A percentile compares a stretch with the other conserved stretches of the same genome.
Evolutionary conservation across 2,329 filamentous ascomycete species (phyloP).

Genomic region (Aureobasidium leucospermi): DNA sequence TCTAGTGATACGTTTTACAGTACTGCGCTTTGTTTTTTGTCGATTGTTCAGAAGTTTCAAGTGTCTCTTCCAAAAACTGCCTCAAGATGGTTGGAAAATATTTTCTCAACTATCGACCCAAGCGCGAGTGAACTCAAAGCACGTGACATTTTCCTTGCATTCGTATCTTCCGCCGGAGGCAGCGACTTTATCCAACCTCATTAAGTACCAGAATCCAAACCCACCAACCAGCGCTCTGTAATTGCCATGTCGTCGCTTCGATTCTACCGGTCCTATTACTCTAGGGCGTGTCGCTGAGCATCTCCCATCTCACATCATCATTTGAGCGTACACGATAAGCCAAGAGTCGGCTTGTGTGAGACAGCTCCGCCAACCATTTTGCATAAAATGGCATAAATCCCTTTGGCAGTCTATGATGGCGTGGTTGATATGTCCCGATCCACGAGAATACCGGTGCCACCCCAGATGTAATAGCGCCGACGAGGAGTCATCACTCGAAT

Average conservation of each 20-base stretch:
- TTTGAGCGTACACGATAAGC: not conserved
- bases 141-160: not conserved
- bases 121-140: not conserved
- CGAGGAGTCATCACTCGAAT: not conserved
- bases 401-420: not conserved
- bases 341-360: not conserved
- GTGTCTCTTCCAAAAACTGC: not conserved
- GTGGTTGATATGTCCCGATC: slow-evolving; percentile 4
- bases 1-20: not conserved
- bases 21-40: not conserved
- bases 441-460: not conserved
- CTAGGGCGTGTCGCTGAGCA: not conserved
- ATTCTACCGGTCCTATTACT: not conserved
- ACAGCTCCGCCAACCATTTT: not conserved
- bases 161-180: not conserved
- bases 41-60: not conserved
- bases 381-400: not conserved
- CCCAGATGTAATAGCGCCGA: not conserved
- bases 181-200: not conserved
- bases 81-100: slow-evolving; percentile 7
- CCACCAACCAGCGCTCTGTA: not conserved
- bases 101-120: slow-evolving; percentile 7
- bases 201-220: not conserved
- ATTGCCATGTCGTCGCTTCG: not conserved
- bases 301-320: not conserved